Evolutionary conservation across 1,284 basidiomycete species (phyloP), one percentile per base, ranked within the genome.

Genomic region (Trichosporon ovoides): DNA sequence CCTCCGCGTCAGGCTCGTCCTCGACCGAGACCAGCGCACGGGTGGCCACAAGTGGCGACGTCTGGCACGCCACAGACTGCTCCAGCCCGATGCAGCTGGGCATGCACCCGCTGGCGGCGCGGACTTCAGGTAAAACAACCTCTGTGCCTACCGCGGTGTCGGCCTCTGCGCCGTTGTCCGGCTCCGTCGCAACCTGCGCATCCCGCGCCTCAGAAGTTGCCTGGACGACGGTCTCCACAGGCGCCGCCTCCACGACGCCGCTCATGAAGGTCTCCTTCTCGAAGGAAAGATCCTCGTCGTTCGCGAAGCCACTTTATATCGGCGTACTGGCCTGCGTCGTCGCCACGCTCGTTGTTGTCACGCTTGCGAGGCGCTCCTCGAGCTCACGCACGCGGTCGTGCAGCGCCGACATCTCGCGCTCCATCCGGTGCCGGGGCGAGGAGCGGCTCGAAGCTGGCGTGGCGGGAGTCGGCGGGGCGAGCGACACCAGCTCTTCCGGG

Each of bases 381-480:
- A 63, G 54, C 56, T 63, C 61, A 46, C 58, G 56, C 46, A 63
- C 60, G 3, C 61, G 40, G n/a, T 54, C 51, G 33, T 52, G 56
- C 19, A 62, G 52, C 24, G 38, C 38, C 1, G 60, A 38, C 11
- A 62, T 54, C 18, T 62, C 57, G 33, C 51, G 51, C 19, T 49
- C 46, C 20, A 62, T 49, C 7, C 54, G 55, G 6, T 48, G 36
- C 22, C 35, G 36, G 9, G 22, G 34, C 2, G 48, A 48, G 13
- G 52, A 38, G 16, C 31, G 22, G 19, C 36, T n/a, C 1, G 52
- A 50, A 7, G 18, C 34, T 11, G 53, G 52, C 16, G 57, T n/a
- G 33, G 38, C 33, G 3, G 38, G 34, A 16, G 36, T 36, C 9
- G 10, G 22, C 19, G 54, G 28, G 7, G 7, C 38, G 9, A 20